Base-by-base conservation (phyloP, 257 asterid genomes). In the Nicotiana knightiana region DNA sequence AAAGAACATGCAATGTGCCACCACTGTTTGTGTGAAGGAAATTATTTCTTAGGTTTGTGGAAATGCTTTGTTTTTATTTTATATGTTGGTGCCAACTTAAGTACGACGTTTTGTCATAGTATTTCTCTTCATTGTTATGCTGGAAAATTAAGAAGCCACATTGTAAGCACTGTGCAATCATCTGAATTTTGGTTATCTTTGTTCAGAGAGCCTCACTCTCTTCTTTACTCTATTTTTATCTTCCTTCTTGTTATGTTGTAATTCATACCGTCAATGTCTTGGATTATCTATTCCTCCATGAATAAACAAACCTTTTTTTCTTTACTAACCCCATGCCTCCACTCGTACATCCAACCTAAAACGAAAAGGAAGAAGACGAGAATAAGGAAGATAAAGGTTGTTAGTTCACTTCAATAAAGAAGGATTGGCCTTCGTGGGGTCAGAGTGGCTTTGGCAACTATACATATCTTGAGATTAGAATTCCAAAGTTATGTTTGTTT, bases 291-390 rank as follows among this genome's bases (percentile, higher is more conserved):
- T 46, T 30, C 59, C 43, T 73, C 62, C 61, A 13, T 48, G 61
- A 48, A 73, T 43, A 43, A 70, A 37, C 18, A 11, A 43, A 70
- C 17, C 2, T 11, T 70, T 68, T 43, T 73, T 48, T 46, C 37
- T 43, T 46, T 71, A 24, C 78, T 57, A 71, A 70, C n/a, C 6
- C 79, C 39, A 71, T 70, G 77, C 78, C 24, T 70, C 35, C 59
- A 70, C 78, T 33, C 10, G 12, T 70, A 70, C 78, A n/a, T 15
- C 26, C 59, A 46, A 46, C 39, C 39, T 24, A 21, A 71, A 71
- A 71, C 3, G 51, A 43, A 55, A 71, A 21, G 37, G 33, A 24
- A 71, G 12, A 46, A 46, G 9, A 48, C 48, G 24, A 13, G 51
- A 73, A 24, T 3, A 13, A 21, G 9, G 62, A 48, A 48, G 61